A percentile compares a stretch with the other conserved stretches of the same genome.
Conservation (phyloP, 179 eudicot species). For the Corrigiola litoralis region DNA sequence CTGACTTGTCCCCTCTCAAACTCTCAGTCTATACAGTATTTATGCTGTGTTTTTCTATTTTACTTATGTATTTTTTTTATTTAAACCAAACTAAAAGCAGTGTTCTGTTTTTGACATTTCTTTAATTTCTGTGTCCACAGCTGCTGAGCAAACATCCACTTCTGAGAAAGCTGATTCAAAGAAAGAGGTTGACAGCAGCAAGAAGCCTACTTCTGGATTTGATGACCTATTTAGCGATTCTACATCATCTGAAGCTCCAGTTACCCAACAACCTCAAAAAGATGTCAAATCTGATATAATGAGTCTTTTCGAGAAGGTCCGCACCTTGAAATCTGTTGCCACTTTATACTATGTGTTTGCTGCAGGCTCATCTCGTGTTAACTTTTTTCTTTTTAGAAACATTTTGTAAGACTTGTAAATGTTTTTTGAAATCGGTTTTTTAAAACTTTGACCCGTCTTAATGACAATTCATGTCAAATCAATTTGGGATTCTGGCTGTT, state of each 20-base stretch:
- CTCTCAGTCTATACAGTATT: no score
- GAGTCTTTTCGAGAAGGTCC: conserved; percentile 98
- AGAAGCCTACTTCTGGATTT: conserved; percentile 57
- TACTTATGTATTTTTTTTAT: neutral
- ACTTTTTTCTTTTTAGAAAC: no score
- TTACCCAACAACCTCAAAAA: conserved; percentile 55
- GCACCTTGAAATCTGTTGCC: conserved; percentile 9
- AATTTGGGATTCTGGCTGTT: no score
- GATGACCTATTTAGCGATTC: conserved; percentile 78
- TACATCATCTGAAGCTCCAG: conserved; percentile 39
- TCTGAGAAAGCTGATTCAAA: conserved; percentile 47
- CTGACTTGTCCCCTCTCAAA: no score
- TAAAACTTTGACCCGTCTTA: no score
- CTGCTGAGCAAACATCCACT: conserved; percentile 63
- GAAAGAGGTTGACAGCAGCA: conserved; percentile 42
- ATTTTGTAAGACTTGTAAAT: no score
- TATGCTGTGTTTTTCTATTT: no score
- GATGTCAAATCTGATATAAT: conserved; percentile 89
- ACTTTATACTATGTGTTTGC: neutral
- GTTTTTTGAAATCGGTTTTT: no score
- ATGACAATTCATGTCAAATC: no score
- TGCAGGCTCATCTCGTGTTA: no score
- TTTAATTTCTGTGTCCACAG: conserved; percentile 27
- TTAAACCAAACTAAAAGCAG: neutral
- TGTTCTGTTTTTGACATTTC: neutral